Evolutionary conservation across 2,329 filamentous ascomycete species (phyloP).

Genomic region (Beauveria sp.): DNA sequence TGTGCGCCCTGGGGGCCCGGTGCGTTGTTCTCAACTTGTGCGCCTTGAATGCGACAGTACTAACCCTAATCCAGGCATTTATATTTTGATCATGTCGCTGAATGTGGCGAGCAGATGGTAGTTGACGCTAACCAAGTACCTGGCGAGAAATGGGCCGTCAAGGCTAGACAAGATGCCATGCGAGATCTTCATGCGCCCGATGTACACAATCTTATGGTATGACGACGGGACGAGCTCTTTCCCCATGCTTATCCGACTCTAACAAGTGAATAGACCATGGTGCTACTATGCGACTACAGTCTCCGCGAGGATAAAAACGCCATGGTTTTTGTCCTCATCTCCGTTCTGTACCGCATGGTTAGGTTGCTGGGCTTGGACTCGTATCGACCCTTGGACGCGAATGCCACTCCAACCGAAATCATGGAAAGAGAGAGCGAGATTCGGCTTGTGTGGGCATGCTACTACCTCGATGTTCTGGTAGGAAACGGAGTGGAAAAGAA

Average conservation of each 20-base stretch:
- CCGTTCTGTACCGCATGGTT: conserved; percentile 17
- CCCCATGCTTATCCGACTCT: conserved; percentile 16
- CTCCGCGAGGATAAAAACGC: conserved; percentile 17
- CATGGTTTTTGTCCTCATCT: conserved; percentile 17
- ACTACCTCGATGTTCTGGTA: conserved; percentile 16
- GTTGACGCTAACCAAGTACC: conserved; percentile 11
- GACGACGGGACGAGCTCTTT: not conserved
- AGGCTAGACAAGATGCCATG: conserved; percentile 15
- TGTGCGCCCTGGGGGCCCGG: conserved; percentile 20
- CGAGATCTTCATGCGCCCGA: conserved; percentile 15
- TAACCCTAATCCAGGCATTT: conserved; percentile 10
- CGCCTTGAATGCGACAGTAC: not conserved
- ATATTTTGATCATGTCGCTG: conserved; percentile 14
- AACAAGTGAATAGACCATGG: conserved; percentile 14
- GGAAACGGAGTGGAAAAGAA: conserved; percentile 18
- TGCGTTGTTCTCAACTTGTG: not conserved
- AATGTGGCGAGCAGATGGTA: not conserved
- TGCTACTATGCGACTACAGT: conserved; percentile 18
- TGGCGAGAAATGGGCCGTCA: conserved; percentile 16
- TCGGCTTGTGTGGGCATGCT: conserved; percentile 20
- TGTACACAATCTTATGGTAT: conserved; percentile 18
- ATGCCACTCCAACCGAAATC: conserved; percentile 7
- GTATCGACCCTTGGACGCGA: conserved; percentile 8
- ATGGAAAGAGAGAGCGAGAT: conserved; percentile 16
- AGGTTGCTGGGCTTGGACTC: conserved; percentile 16